These are phyloP conservation scores for Fagus sylvatica DNA, from an alignment of 306 rosid species.

Conservation along the genomic window DNA sequence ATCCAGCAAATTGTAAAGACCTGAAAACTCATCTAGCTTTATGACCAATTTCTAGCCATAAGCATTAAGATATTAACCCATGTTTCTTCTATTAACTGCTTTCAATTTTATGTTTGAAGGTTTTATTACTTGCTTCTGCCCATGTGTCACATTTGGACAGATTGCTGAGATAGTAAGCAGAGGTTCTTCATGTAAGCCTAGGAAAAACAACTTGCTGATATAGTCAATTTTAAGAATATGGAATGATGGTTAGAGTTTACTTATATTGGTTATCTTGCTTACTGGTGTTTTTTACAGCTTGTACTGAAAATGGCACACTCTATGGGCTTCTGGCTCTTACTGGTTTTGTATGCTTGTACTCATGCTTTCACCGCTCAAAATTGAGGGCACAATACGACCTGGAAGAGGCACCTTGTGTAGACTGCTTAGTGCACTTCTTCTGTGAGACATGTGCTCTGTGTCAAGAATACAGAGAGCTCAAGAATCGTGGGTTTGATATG, in stretches of 20 bases:
- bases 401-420: conserved; percentile 70
- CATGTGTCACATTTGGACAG: conserved; percentile 70
- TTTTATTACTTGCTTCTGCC: conserved; percentile 63
- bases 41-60: neutral
- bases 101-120: conserved; percentile 28
- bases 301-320: conserved; percentile 38
- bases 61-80: neutral
- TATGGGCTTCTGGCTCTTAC: conserved; percentile 41
- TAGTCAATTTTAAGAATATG: neutral
- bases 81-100: too few species aligned
- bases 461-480: conserved; percentile 76
- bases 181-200: conserved; percentile 53
- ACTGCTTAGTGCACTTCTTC: conserved; percentile 67
- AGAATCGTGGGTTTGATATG: conserved; percentile 56
- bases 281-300: conserved; percentile 36
- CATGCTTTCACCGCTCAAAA: conserved; percentile 54
- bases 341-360: conserved; percentile 60
- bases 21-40: neutral
- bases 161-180: conserved; percentile 56
- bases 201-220: neutral
- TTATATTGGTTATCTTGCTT: neutral
- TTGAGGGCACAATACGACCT: conserved; percentile 62
- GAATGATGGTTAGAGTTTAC: neutral
- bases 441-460: conserved; percentile 68
- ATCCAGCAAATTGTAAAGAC: conserved; percentile 60